Percentiles rank a stretch among this genome's conserved stretches.
phyloP scores from a whole-genome alignment of 257 asterid species.

The Gentiana macrophylla region DNA sequence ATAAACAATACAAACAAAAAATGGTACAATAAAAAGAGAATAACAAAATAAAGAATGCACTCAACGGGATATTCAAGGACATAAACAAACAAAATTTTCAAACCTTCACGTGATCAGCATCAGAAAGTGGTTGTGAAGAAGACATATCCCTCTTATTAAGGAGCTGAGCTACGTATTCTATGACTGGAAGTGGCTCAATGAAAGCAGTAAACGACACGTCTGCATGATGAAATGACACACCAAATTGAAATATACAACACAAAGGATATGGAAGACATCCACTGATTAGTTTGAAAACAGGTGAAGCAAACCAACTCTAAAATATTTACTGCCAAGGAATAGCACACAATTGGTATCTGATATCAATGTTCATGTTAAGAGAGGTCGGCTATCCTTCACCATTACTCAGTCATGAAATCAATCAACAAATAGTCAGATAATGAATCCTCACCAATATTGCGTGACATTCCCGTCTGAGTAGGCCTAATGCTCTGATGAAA shows the following conservation, averaged over 20 bases:
- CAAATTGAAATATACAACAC: not conserved
- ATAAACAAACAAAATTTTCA: not conserved
- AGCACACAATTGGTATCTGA: not conserved
- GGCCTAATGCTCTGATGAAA: conserved; percentile 96
- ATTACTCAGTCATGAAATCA: not conserved
- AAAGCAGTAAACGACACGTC: conserved; percentile 98
- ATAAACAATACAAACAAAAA: too few species aligned
- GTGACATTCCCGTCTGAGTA: conserved; percentile 91
- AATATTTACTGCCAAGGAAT: not conserved
- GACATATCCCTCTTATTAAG: conserved; percentile 52
- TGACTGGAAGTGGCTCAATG: conserved; percentile 89
- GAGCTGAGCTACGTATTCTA: conserved; percentile 76
- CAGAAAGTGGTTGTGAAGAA: conserved; percentile 64
- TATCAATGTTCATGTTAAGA: not conserved
- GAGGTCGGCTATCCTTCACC: not conserved
- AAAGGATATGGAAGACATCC: not conserved
- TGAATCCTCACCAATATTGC: conserved; percentile 54
- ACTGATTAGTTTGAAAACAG: too few species aligned
- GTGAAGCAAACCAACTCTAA: not conserved
- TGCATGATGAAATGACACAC: conserved; percentile 16
- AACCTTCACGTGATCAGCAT: conserved; percentile 95
- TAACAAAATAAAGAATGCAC: too few species aligned
- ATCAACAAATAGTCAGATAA: not conserved
- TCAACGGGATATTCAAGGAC: too few species aligned
- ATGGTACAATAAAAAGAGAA: too few species aligned